Percentiles rank a stretch among this genome's conserved stretches.
phyloP scores from a whole-genome alignment of 2,329 filamentous ascomycete genomes.

The Fusarium kyushuense region DNA sequence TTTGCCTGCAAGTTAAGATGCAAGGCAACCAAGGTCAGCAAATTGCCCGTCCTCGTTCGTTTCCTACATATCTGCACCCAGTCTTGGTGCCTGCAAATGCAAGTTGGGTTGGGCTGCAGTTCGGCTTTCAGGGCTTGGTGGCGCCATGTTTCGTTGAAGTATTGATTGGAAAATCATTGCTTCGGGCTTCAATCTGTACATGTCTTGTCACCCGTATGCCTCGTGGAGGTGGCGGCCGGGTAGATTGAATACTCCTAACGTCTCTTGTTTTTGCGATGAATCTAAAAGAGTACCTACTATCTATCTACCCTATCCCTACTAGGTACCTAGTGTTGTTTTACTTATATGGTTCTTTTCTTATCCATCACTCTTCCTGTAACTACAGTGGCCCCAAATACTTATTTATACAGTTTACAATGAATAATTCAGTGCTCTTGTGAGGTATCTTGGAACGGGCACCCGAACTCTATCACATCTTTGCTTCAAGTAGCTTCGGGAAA shows the following conservation, averaged over 20 bases:
- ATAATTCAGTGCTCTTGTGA: not conserved
- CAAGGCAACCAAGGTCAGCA: slow-evolving; percentile 17
- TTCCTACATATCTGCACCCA: slow-evolving; percentile 20
- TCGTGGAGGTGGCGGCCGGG: slow-evolving; percentile 28
- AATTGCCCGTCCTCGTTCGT: slow-evolving; percentile 5
- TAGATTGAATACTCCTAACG: slow-evolving; percentile 2
- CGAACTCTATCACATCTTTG: not conserved
- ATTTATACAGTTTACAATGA: not conserved
- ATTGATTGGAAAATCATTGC: slow-evolving; percentile 30
- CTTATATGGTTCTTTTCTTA: no score
- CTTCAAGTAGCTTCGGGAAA: not conserved
- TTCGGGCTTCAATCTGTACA: slow-evolving; percentile 27
- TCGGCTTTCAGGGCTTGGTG: slow-evolving; percentile 27
- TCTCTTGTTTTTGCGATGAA: slow-evolving; percentile 9
- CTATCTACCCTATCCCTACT: not conserved
- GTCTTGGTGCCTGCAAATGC: slow-evolving; percentile 30
- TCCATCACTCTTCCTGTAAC: not conserved
- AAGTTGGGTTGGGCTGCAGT: slow-evolving; percentile 44
- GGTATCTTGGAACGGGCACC: not conserved
- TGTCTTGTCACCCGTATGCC: slow-evolving; percentile 11
- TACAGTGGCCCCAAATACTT: not conserved
- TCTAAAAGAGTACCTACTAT: not conserved
- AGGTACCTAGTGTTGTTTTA: not conserved
- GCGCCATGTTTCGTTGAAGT: slow-evolving; percentile 32
- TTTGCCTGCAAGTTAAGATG: slow-evolving; percentile 23